These are phyloP conservation scores for Penicillium coffeae DNA, from an alignment of 495 filamentous ascomycete genomes.

Conservation along the genomic window DNA sequence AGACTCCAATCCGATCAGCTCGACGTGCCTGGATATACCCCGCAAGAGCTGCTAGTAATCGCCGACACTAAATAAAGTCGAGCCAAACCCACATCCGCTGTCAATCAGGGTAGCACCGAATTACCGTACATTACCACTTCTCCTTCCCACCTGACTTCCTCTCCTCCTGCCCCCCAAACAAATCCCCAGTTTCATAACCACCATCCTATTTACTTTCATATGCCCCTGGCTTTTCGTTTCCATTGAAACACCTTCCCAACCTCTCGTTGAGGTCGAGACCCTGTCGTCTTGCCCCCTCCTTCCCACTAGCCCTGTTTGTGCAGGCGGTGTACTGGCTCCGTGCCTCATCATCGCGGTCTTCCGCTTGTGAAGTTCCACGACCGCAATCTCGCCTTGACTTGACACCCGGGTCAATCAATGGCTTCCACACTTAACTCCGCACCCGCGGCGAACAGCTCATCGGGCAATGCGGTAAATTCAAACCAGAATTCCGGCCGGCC, in stretches of 20 bases:
- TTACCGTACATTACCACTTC: slow-evolving; percentile 15
- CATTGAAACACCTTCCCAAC: slow-evolving; percentile 3
- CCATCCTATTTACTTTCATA: slow-evolving; percentile 1
- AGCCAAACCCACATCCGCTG: background rate
- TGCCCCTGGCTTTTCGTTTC: slow-evolving; percentile 3
- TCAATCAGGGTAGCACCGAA: slow-evolving; percentile 17
- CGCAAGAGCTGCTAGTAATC: background rate
- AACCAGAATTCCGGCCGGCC: slow-evolving; percentile 38
- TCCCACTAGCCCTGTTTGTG: slow-evolving; percentile 25
- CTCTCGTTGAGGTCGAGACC: slow-evolving; percentile 3
- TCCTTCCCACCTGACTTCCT: slow-evolving; percentile 16
- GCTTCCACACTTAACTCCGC: slow-evolving; percentile 48
- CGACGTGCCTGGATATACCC: too few species aligned
- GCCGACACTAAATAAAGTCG: background rate
- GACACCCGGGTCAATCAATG: slow-evolving; percentile 41
- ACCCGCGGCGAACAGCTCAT: slow-evolving; percentile 42
- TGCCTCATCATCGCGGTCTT: slow-evolving; percentile 32
- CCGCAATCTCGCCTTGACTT: slow-evolving; percentile 32
- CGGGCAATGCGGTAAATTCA: slow-evolving; percentile 41
- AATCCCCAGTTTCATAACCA: slow-evolving; percentile 3
- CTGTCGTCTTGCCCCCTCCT: background rate
- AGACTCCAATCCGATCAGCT: too few species aligned
- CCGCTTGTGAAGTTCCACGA: slow-evolving; percentile 40
- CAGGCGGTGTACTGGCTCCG: slow-evolving; percentile 42
- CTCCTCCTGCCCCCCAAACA: slow-evolving; percentile 16